phyloP scores from a whole-genome alignment of 441 rosid genomes.

The Gossypium armourianum region DNA sequence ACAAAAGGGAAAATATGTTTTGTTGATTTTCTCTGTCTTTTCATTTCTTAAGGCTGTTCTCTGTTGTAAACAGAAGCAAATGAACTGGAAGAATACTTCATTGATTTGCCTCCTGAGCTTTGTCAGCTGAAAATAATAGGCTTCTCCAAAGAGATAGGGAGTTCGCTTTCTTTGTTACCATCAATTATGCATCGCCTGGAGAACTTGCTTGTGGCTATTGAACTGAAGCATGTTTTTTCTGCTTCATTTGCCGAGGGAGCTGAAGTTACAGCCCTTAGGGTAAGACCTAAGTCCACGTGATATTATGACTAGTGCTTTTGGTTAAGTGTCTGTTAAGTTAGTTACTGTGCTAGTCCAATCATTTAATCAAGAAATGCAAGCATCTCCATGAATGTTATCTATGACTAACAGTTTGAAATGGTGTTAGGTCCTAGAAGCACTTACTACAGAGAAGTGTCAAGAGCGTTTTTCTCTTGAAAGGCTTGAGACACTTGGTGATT shows the following conservation, averaged over 20 bases:
- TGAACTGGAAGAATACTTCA: constrained; percentile 65
- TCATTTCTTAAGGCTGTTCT: background rate
- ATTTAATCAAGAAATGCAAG: background rate
- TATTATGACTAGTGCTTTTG: constrained; percentile 18
- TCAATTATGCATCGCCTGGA: constrained; percentile 87
- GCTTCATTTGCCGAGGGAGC: constrained; percentile 61
- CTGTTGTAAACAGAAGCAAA: constrained; percentile 42
- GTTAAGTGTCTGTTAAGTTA: constrained; percentile 15
- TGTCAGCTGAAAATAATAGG: constrained; percentile 76
- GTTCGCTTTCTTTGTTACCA: constrained; percentile 80
- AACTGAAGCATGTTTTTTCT: constrained; percentile 59
- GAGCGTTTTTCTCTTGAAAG: constrained; percentile 94
- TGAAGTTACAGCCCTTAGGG: constrained; percentile 59
- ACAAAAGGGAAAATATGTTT: background rate
- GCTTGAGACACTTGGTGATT: constrained; percentile 86
- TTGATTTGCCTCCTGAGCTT: constrained; percentile 80
- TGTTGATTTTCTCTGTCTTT: constrained; percentile 1
- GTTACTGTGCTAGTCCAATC: constrained; percentile 13
- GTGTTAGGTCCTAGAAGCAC: constrained; percentile 74
- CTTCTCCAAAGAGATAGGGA: constrained; percentile 84
- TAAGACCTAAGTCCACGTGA: constrained; percentile 26
- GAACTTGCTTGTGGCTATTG: constrained; percentile 85
- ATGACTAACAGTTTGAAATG: constrained; percentile 22
- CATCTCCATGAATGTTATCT: constrained; percentile 12
- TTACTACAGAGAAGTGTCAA: constrained; percentile 90